Percentiles rank a stretch among this genome's conserved stretches.
Evolutionary conservation across 768 basidiomycete species (phyloP).

Genomic region (Pulveroboletus sp.): DNA sequence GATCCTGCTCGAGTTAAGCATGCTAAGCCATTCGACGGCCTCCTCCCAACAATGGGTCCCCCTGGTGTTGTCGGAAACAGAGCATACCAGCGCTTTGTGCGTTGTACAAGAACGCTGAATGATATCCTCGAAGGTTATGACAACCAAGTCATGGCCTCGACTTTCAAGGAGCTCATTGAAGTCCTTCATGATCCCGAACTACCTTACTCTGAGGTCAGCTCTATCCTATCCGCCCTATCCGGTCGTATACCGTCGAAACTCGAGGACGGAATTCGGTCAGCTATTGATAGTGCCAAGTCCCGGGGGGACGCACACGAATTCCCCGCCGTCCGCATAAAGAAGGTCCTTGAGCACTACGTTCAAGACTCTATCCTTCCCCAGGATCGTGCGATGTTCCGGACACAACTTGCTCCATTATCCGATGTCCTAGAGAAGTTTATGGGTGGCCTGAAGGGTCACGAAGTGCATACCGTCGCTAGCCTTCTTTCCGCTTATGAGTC

Average conservation of each 20-base stretch:
- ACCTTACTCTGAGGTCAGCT: conserved; percentile 79
- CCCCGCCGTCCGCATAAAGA: conserved; percentile 83
- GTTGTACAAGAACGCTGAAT: conserved; percentile 70
- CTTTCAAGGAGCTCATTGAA: conserved; percentile 81
- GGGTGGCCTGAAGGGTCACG: conserved; percentile 82
- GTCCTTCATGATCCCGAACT: conserved; percentile 82
- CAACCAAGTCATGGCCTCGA: conserved; percentile 87
- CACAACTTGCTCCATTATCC: conserved; percentile 64
- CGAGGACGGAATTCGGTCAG: conserved; percentile 77
- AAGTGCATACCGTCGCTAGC: conserved; percentile 70
- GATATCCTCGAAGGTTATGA: conserved; percentile 97
- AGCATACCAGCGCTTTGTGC: conserved; percentile 79
- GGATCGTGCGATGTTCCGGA: conserved; percentile 76
- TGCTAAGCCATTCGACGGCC: conserved; percentile 96
- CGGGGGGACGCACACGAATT: conserved; percentile 81
- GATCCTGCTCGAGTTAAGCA: conserved; percentile 96
- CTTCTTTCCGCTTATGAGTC: conserved; percentile 76
- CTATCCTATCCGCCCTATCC: conserved; percentile 82
- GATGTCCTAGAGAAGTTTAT: conserved; percentile 77
- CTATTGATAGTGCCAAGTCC: conserved; percentile 70
- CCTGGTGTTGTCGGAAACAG: conserved; percentile 86
- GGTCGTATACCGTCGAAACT: conserved; percentile 92
- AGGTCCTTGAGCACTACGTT: conserved; percentile 79
- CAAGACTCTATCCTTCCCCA: conserved; percentile 75
- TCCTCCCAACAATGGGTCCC: conserved; percentile 81